Evolutionary conservation across 176 grass and related monocot genomes (phyloP), one percentile per base, ranked within the genome.

Genomic region (Aegilops sharonensis): DNA sequence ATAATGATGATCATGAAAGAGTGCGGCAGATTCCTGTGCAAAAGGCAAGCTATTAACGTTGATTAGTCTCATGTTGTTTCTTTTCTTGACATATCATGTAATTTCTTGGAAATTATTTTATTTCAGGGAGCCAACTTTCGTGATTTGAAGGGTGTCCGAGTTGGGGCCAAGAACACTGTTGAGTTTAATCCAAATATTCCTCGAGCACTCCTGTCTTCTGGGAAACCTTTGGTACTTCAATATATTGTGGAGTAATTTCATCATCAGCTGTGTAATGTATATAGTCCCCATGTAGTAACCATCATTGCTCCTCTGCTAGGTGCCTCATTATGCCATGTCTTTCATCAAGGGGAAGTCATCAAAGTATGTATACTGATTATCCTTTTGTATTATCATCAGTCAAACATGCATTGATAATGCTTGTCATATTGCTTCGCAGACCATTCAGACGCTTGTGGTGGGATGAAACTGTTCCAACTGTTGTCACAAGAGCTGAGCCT

Each of bases 381-480:
- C 39, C 32, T 36, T 40, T 71, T 40, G n/a, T n/a, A n/a, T n/a
- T n/a, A n/a, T n/a, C n/a, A 40, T 40, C 40, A n/a, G 20, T 47
- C 42, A 9, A 81, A 77, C 24, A 40, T 85, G 3, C 3, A 30
- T 13, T 14, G 9, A 23, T 63, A 61, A 82, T 42, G 7, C 20
- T 47, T 47, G 17, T 42, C 15, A 9, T 23, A 21, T 56, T 76
- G 20, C 62, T 59, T 23, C n/a, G 64, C 61, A 94, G 92, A 79
- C 90, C 85, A 6, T 94, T 97, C 73, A 88, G 92, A 13, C 83
- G 86, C 15, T n/a, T 92, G 9, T 97, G 88, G 90, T 97, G 92
- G 94, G 85, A 91, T 72, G 90, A 97, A 80, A 92, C 86, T 54
- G 90, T 94, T 25, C 81, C 90, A 11, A 97, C 92, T 1, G 90